Evolutionary conservation across 306 rosid genomes (phyloP), one percentile per base, ranked within the genome.

Genomic region (Ormosia emarginata): DNA sequence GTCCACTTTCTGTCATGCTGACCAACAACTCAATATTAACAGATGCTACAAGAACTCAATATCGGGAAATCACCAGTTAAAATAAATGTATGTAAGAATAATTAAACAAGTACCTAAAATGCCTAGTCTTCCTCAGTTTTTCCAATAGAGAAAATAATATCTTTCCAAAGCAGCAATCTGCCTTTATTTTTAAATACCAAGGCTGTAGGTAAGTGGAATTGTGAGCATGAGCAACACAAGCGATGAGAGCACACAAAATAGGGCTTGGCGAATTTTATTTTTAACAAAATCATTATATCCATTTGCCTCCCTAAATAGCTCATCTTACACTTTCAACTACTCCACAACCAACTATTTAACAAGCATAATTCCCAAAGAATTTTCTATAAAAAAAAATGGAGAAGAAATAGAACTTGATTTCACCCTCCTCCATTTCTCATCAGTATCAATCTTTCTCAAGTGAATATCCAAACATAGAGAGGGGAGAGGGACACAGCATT

Each of bases 11-110:
- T 67, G 57, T 62, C 65, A 57, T 65, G 46, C 57, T 50, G 18
- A 39, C 15, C 47, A 61, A 55, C 69, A 67, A 34, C 75, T 47
- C 52, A 53, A 75, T 52, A 59, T 53, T 50, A 40, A 57, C 47
- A 36, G 15, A 81, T 77, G 56, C 68, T 52, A 56, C 66, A 43
- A 76, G 74, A 75, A 63, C 29, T 71, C 52, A 79, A 5, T n/a
- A 18, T 33, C 12, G 0, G 12, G 8, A 63, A 74, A 66, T 46
- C 13, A 47, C 33, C 69, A 3, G 7, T 76, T 52, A 17, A 29
- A 44, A 68, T 47, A 9, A 66, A 32, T 40, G 50, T 53, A 68
- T 74, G 65, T 40, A 66, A 49, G 18, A 75, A 7, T 14, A 53
- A 40, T 15, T 57, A 37, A 67, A 41, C 29, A 71, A 15, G 43